Base-by-base conservation (phyloP, 2,329 filamentous ascomycete species). In the Talaromyces atroroseus region DNA sequence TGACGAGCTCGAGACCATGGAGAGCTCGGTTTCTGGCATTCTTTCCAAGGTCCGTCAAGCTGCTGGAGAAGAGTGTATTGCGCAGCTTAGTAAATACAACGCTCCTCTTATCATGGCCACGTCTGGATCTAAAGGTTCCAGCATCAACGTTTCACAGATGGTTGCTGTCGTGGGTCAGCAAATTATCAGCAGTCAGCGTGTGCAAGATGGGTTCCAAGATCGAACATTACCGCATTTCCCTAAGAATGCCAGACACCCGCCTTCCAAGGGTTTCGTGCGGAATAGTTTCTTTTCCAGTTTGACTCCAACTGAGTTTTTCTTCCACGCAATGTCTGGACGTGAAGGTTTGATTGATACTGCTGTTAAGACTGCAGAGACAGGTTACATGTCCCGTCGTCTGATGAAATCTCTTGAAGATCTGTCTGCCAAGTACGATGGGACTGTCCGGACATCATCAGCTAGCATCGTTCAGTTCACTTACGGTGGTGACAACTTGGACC, bases 101-200 rank as follows among this genome's bases (percentile, higher is more conserved):
- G 87, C 94, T 0, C 92, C 94, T 5, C 80, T 97, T 61, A 87
- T 96, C 76, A 99, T 99, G 94, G 94, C 94, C 59, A 94, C 90
- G 60, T 97, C 90, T 12, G 94, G 94, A 49, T 97, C 92, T 54
- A 99, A 99, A 73, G 94, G 94, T 70, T 96, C 91, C 5, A 88
- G 90, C 65, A 95, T 99, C 78, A 99, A 99, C 79, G 94, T 99
- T 34, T 94, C 94, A 8, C 94, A 99, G 77, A 99, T 99, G 94
- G 89, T 97, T 69, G 92, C 94, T 56, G 86, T 92, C 58, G 94
- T 99, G 68, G 94, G 94, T 51, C 94, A 99, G 74, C 94, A 99
- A 65, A 96, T 97, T 82, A 97, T 99, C 66, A 89, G 89, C 59
- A 90, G 91, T 49, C 84, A 89, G 67, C 92, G 94, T 82, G 92